phyloP scores from a whole-genome alignment of 768 basidiomycete species.

The Rossbeevera mucosa region DNA sequence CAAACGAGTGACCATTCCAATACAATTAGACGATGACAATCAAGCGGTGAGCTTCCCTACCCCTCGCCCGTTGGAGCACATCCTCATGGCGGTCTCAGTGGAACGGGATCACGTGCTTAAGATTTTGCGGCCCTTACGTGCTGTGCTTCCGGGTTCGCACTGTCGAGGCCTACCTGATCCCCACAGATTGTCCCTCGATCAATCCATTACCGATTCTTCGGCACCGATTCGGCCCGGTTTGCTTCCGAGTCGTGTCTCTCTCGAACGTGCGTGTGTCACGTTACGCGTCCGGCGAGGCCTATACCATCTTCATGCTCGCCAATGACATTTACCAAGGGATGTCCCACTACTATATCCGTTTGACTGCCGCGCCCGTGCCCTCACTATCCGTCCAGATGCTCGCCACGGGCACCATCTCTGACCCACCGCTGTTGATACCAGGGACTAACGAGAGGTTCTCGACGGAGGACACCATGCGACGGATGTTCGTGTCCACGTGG shows the following conservation, averaged over 20 bases:
- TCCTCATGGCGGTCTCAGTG: conserved; percentile 24
- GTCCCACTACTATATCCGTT: conserved; percentile 42
- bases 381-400: conserved; percentile 39
- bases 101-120: conserved; percentile 40
- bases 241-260: conserved; percentile 37
- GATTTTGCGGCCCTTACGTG: conserved; percentile 46
- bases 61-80: not conserved
- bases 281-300: conserved; percentile 34
- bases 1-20: conserved; percentile 20
- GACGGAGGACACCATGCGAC: not conserved
- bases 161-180: conserved; percentile 38
- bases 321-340: conserved; percentile 44
- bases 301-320: conserved; percentile 39
- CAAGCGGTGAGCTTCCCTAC: conserved; percentile 27
- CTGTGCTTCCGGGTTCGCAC: conserved; percentile 50
- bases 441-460: not conserved
- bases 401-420: conserved; percentile 10
- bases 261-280: conserved; percentile 36
- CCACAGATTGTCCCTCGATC: conserved; percentile 7
- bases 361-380: conserved; percentile 26
- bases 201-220: conserved; percentile 14
- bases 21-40: conserved; percentile 25
- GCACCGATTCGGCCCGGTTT: conserved; percentile 26
- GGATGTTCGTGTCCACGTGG: conserved; percentile 13
- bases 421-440: not conserved